Conservation (phyloP, 75 land plant genomes). For the Chamaecyparis obtusa region DNA sequence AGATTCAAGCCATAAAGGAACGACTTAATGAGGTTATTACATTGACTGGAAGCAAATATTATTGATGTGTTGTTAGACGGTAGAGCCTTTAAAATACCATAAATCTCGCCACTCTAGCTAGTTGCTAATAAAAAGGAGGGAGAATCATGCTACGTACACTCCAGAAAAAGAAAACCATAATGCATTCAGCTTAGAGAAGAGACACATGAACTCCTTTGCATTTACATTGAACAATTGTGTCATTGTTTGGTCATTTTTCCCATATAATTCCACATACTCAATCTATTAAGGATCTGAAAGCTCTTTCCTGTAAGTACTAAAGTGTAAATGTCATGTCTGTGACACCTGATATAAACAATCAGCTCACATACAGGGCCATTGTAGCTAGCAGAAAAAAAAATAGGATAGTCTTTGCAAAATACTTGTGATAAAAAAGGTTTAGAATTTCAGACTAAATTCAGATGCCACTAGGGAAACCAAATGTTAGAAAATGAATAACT, state of each 20-base stretch:
- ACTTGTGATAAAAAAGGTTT: neutral
- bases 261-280: neutral
- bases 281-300: neutral
- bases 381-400: neutral
- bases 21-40: neutral
- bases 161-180: neutral
- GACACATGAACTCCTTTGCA: neutral
- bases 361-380: neutral
- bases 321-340: neutral
- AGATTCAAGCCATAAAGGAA: neutral
- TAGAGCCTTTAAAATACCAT: neutral
- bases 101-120: neutral
- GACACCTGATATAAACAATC: neutral
- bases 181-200: neutral
- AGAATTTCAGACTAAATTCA: neutral
- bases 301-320: neutral
- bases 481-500: neutral
- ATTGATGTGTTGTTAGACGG: neutral
- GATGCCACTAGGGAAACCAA: neutral
- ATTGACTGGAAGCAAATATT: neutral
- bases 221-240: neutral
- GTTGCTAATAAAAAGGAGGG: slow-evolving; percentile 4
- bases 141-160: neutral
- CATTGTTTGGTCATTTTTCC: neutral
- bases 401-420: neutral